Evolutionary conservation across 2,329 filamentous ascomycete genomes (phyloP), one percentile per base, ranked within the genome.

Genomic region (Fusarium transvaalense): DNA sequence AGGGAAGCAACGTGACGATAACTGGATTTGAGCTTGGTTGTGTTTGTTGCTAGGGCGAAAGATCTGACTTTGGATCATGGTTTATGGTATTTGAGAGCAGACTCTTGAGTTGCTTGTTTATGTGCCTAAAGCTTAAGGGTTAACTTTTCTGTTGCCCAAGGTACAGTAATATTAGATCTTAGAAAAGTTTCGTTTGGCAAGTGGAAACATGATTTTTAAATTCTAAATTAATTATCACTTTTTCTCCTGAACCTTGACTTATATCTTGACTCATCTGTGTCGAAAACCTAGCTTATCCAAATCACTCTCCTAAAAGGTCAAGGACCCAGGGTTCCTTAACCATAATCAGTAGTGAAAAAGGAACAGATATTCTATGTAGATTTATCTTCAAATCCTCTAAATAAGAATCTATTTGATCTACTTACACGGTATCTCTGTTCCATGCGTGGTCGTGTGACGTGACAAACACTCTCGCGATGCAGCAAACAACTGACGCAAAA

Each of bases 401-500:
- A 42, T 10, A 21, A 38, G 47, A 29, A 12, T 15, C n/a, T 31
- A 31, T 19, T 19, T 31, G 12, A n/a, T 3, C 39, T 42, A 25
- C 15, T 12, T 42, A n/a, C n/a, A 7, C 27, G 19, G 27, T 13
- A n/a, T 12, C 3, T 38, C n/a, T 19, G 21, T 39, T 31, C 64
- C 25, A 39, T 31, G n/a, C 27, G 23, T 14, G 15, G 35, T 43
- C 46, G 42, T 31, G 29, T 45, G 37, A 39, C 19, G 8, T 65
- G 54, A 61, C 61, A 65, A 65, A 45, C 42, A n/a, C 27, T 35
- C 23, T n/a, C 3, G 34, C 15, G 29, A 37, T 25, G 21, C 27
- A 39, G 37, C 61, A 61, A 65, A 61, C 61, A 37, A 65, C 47
- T 39, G 37, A 39, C 37, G 23, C 39, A 61, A 27, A 27, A 35